phyloP scores from a whole-genome alignment of 805 yeast species.

The Candida patagonica region DNA sequence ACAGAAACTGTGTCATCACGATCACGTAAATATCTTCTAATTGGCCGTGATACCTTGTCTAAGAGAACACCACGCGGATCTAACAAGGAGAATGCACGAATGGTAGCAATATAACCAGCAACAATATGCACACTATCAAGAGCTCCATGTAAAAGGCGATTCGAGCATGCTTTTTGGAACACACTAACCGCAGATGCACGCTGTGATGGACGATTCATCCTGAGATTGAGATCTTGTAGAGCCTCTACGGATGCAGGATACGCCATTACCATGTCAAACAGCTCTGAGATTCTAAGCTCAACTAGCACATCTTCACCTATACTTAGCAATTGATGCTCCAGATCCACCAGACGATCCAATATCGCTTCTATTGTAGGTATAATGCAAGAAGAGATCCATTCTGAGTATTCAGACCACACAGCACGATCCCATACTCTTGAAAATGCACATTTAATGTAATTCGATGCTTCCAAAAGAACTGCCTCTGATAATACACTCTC shows the following conservation, averaged over 20 bases:
- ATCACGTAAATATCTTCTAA: slow-evolving; percentile 58
- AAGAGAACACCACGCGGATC: slow-evolving; percentile 82
- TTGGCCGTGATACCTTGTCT: slow-evolving; percentile 69
- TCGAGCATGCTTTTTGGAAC: slow-evolving; percentile 39
- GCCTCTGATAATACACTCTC: slow-evolving; percentile 1
- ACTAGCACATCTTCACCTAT: slow-evolving; percentile 14
- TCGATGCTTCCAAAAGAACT: slow-evolving; percentile 7
- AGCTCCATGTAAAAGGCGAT: slow-evolving; percentile 64
- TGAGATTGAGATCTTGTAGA: slow-evolving; percentile 47
- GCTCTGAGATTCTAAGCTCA: slow-evolving; percentile 45
- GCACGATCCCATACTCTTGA: slow-evolving; percentile 10
- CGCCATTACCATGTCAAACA: slow-evolving; percentile 45
- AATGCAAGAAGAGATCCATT: slow-evolving; percentile 11
- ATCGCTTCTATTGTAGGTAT: slow-evolving; percentile 8
- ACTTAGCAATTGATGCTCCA: slow-evolving; percentile 5
- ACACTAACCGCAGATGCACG: slow-evolving; percentile 42
- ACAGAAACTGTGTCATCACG: slow-evolving; percentile 64
- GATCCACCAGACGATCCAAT: slow-evolving; percentile 6
- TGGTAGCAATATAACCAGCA: slow-evolving; percentile 57
- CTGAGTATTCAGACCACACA: slow-evolving; percentile 6
- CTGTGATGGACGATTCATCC: slow-evolving; percentile 40
- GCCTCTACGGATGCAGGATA: slow-evolving; percentile 48
- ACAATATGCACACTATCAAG: slow-evolving; percentile 68
- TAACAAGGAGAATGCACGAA: slow-evolving; percentile 60
- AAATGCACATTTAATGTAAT: slow-evolving; percentile 9